Conservation (phyloP, 495 filamentous ascomycete genomes). For the Aspergillus nanangensis region DNA sequence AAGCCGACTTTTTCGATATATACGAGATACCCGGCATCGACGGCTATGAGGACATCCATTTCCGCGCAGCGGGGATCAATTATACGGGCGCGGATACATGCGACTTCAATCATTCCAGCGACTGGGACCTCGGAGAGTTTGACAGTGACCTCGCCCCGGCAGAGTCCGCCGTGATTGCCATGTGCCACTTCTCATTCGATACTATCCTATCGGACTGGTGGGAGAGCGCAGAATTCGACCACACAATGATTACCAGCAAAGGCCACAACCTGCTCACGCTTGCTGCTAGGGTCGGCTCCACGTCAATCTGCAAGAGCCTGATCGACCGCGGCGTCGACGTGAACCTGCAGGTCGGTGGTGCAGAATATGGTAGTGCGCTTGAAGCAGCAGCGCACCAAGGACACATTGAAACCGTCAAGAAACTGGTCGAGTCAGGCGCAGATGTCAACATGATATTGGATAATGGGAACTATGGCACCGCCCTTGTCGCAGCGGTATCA, state of each 20-base stretch:
- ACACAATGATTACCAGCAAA: background rate
- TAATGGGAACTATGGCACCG: slow-evolving; percentile 8
- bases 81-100: background rate
- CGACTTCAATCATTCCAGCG: background rate
- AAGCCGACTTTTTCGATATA: background rate
- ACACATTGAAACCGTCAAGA: slow-evolving; percentile 16
- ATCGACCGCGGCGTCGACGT: slow-evolving; percentile 16
- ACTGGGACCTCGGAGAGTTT: background rate
- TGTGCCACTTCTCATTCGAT: slow-evolving; percentile 22
- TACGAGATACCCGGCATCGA: background rate
- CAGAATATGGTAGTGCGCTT: slow-evolving; percentile 22
- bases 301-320: slow-evolving; percentile 13
- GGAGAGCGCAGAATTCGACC: slow-evolving; percentile 11
- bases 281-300: slow-evolving; percentile 8
- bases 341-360: slow-evolving; percentile 9
- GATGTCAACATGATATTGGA: slow-evolving; percentile 19
- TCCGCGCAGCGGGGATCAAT: background rate
- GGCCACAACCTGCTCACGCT: slow-evolving; percentile 15
- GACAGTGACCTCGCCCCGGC: slow-evolving; percentile 3
- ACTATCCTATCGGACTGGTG: slow-evolving; percentile 25
- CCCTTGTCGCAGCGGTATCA: slow-evolving; percentile 14
- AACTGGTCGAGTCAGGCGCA: slow-evolving; percentile 20
- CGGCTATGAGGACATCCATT: background rate
- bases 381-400: slow-evolving; percentile 13
- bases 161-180: slow-evolving; percentile 12